phyloP scores from a whole-genome alignment of 495 filamentous ascomycete species.

The Annulohypoxylon maeteangense region DNA sequence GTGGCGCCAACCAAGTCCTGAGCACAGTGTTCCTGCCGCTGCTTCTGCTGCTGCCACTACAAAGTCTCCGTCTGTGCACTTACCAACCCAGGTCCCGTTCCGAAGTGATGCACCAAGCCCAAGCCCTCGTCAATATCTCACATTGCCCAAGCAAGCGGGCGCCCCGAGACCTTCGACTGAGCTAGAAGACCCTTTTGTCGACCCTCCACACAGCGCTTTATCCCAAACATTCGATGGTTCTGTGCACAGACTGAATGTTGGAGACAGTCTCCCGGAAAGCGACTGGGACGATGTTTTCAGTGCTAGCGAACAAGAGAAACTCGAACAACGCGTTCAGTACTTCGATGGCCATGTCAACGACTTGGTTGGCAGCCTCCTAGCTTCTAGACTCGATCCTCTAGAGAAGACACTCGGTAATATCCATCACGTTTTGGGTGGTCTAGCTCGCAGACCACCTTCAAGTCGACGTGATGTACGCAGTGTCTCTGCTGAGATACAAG shows the following conservation, averaged over 20 bases:
- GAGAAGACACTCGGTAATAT: constrained; percentile 80
- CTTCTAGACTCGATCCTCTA: constrained; percentile 78
- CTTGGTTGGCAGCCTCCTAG: constrained; percentile 80
- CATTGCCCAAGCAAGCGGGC: constrained; percentile 47
- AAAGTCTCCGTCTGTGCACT: constrained; percentile 64
- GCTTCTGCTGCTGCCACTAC: constrained; percentile 53
- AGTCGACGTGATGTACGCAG: constrained; percentile 63
- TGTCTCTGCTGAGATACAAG: constrained; percentile 69
- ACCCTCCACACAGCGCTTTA: constrained; percentile 50
- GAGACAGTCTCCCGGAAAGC: constrained; percentile 73
- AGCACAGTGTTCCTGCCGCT: constrained; percentile 49
- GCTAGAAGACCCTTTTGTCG: constrained; percentile 61
- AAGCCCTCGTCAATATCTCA: constrained; percentile 69
- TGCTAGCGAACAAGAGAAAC: constrained; percentile 81
- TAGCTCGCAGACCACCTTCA: constrained; percentile 55
- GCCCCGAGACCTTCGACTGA: constrained; percentile 52
- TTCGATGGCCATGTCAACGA: constrained; percentile 90
- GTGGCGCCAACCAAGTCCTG: constrained; percentile 56
- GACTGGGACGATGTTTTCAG: constrained; percentile 93
- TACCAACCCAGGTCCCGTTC: constrained; percentile 65
- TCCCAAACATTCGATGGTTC: constrained; percentile 61
- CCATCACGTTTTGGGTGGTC: constrained; percentile 69
- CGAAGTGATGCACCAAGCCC: constrained; percentile 81
- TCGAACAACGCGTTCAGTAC: constrained; percentile 76
- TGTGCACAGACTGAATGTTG: constrained; percentile 73